Evolutionary conservation across 2,329 filamentous ascomycete genomes (phyloP), one percentile per base, ranked within the genome.

Genomic region (Colletotrichum truncatum): DNA sequence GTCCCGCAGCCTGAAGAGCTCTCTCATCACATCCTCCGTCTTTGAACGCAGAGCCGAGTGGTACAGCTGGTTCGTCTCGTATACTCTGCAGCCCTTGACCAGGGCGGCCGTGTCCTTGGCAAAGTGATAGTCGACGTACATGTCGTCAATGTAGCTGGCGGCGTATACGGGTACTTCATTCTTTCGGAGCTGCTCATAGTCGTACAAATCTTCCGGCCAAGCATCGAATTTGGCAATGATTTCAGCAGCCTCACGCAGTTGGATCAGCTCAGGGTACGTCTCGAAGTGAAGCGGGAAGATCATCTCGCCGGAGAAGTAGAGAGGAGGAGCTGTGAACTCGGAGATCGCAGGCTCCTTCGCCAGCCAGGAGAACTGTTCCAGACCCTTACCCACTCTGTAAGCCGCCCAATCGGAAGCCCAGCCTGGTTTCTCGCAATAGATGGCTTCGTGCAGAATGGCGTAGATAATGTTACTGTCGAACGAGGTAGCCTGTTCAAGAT

Each of bases 271-370:
- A 1, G 88, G 83, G 73, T 93, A 95, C 14, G 90, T 90, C 36
- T 94, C 88, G 70, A 97, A 94, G 84, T 94, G 92, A 77, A 92
- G 91, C 1, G 92, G 91, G 75, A 89, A 97, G 53, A 97, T 87
- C 93, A 97, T 98, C 80, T 98, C 95, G 65, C 94, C 94, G 0
- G 93, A 93, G 79, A 98, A 97, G 76, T 87, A 92, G 21, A 96
- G 81, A 0, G 90, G 89, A 3, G 80, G 74, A 6, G 81, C 76
- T 1, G 75, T 74, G 8, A 69, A 69, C 16, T 67, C 64, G 2
- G 71, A 68, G 4, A 71, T 67, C 28, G 70, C 69, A 34, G 67
- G 73, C 23, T 73, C 72, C 2, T 74, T 71, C 64, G 77, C 73
- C 8, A 88, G 79, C 88, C 88, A 90, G 32, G 77, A 70, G 69